phyloP scores from a whole-genome alignment of 2,329 filamentous ascomycete species.

The Sordariomycetes sp. region DNA sequence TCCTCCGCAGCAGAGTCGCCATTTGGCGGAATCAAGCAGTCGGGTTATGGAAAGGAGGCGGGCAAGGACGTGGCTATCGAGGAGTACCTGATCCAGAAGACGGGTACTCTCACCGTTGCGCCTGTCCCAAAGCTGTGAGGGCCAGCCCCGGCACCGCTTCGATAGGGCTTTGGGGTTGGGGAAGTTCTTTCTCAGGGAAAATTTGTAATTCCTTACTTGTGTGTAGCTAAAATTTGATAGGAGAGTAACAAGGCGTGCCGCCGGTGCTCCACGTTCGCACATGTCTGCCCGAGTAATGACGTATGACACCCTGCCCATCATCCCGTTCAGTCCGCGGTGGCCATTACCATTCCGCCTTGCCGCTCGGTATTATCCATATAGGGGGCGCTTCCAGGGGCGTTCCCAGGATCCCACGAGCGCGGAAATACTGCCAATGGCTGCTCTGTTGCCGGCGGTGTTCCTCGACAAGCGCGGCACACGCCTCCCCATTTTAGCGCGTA shows the following conservation, averaged over 20 bases:
- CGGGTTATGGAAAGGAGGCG: slow-evolving; percentile 33
- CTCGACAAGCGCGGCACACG: neutral
- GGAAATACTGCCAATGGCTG: neutral
- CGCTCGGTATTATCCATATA: too few relatives aligned
- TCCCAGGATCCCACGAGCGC: neutral
- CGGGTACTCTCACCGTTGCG: slow-evolving; percentile 3
- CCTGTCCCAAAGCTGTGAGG: slow-evolving; percentile 7
- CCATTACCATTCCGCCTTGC: too few relatives aligned
- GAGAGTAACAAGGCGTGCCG: neutral
- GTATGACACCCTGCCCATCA: too few relatives aligned
- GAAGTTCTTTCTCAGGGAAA: neutral
- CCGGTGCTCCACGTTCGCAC: too few relatives aligned
- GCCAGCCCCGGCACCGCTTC: too few relatives aligned
- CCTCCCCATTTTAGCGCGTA: slow-evolving; percentile 18
- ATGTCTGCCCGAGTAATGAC: too few relatives aligned
- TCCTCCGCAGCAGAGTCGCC: slow-evolving; percentile 29
- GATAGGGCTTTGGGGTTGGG: too few relatives aligned
- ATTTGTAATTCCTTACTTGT: neutral
- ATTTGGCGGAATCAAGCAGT: slow-evolving; percentile 37
- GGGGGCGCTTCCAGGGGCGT: too few relatives aligned
- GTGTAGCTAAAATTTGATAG: neutral
- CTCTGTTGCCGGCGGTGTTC: neutral
- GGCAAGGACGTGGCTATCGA: slow-evolving; percentile 26
- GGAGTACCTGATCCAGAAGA: slow-evolving; percentile 10
- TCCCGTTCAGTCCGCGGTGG: too few relatives aligned